Evolutionary conservation across 2,329 filamentous ascomycete genomes (phyloP).

Genomic region (Ascochyta clinopodiicola): DNA sequence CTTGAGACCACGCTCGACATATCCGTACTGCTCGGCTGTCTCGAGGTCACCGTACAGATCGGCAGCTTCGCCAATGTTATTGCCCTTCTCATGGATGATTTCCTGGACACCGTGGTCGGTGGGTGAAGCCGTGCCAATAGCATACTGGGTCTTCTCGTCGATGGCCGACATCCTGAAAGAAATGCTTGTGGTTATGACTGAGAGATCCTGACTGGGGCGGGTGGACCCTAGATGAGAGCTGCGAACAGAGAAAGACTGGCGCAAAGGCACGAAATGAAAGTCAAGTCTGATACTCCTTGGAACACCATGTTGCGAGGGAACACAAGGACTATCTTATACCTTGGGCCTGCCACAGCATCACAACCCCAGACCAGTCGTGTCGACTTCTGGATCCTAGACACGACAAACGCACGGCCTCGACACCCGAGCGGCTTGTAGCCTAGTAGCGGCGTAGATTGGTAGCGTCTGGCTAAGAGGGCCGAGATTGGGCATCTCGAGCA

Average conservation of each 20-base stretch:
- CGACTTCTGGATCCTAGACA: constrained; percentile 18
- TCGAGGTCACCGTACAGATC: constrained; percentile 60
- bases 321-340: constrained; percentile 38
- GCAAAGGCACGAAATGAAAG: constrained; percentile 25
- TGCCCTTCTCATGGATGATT: constrained; percentile 33
- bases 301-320: constrained; percentile 18
- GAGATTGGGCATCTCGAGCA: constrained; percentile 26
- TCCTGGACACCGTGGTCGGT: constrained; percentile 33
- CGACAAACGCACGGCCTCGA: constrained; percentile 24
- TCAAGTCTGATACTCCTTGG: constrained; percentile 24
- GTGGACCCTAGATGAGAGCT: constrained; percentile 8
- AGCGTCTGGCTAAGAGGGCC: constrained; percentile 24
- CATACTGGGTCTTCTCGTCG: constrained; percentile 39
- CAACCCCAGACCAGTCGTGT: constrained; percentile 20
- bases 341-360: constrained; percentile 21
- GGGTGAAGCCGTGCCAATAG: constrained; percentile 20
- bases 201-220: constrained; percentile 5
- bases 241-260: constrained; percentile 18
- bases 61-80: constrained; percentile 54
- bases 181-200: neutral
- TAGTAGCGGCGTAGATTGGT: constrained; percentile 26
- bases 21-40: constrained; percentile 59
- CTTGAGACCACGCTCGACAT: constrained; percentile 59
- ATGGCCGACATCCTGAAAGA: constrained; percentile 30
- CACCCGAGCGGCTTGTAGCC: constrained; percentile 15